A percentile compares a stretch with the other conserved stretches of the same genome.
Evolutionary conservation across 768 basidiomycete species (phyloP).

Genomic region (Leccinum subtestaceum): DNA sequence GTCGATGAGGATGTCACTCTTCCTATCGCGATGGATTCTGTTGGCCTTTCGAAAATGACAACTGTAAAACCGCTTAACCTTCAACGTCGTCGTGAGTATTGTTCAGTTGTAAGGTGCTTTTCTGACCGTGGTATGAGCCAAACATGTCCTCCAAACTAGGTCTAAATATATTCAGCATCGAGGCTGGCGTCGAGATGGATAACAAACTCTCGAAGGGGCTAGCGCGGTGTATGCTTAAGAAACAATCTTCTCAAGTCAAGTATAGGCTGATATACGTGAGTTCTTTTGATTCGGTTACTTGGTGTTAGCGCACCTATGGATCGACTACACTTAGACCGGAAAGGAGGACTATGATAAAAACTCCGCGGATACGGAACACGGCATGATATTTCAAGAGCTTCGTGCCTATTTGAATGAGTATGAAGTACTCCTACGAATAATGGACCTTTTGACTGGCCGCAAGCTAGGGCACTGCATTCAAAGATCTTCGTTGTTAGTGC

Average conservation of each 20-base stretch:
- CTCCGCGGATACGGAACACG: background rate
- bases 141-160: slow-evolving; percentile 6
- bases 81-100: slow-evolving; percentile 39
- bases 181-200: background rate
- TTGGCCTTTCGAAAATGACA: slow-evolving; percentile 59
- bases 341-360: slow-evolving; percentile 6
- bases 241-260: background rate
- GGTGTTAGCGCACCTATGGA: background rate
- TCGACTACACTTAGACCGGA: background rate
- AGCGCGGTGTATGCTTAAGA: slow-evolving; percentile 1
- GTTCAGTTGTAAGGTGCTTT: background rate
- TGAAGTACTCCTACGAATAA: background rate
- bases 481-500: slow-evolving; percentile 75
- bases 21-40: slow-evolving; percentile 51
- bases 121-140: background rate
- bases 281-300: background rate
- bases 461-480: slow-evolving; percentile 55
- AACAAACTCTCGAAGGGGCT: background rate
- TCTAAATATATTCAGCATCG: slow-evolving; percentile 28
- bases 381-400: slow-evolving; percentile 5
- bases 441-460: background rate
- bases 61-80: slow-evolving; percentile 45
- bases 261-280: slow-evolving; percentile 11
- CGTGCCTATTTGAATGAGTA: slow-evolving; percentile 12
- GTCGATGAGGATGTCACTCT: slow-evolving; percentile 42